phyloP scores from a whole-genome alignment of 805 yeast species.

The Teunomyces tritomae region DNA sequence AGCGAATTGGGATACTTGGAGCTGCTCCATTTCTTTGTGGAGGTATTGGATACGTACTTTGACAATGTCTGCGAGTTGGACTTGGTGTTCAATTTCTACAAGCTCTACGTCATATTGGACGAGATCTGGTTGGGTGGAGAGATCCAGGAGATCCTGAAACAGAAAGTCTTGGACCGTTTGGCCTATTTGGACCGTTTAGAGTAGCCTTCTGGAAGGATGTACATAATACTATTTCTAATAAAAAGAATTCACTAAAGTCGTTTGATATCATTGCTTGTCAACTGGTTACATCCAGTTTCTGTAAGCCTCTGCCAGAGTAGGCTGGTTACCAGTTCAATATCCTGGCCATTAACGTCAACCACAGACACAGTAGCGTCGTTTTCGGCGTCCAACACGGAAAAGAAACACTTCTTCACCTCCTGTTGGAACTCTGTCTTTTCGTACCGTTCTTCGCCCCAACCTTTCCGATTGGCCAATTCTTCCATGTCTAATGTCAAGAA shows the following conservation, averaged over 20 bases:
- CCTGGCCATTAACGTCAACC: constrained; percentile 58
- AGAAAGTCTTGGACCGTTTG: constrained; percentile 61
- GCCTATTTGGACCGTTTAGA: constrained; percentile 62
- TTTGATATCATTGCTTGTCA: neutral
- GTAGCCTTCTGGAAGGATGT: constrained; percentile 18
- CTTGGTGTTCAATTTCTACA: constrained; percentile 86
- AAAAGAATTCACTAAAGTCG: neutral
- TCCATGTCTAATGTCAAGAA: constrained; percentile 62
- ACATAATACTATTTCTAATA: neutral
- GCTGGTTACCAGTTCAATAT: constrained; percentile 53
- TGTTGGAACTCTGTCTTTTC: constrained; percentile 73
- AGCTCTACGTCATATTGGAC: constrained; percentile 77
- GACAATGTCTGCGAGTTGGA: constrained; percentile 93
- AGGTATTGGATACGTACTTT: constrained; percentile 80
- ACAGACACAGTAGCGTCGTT: constrained; percentile 34
- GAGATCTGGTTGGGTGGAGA: constrained; percentile 91
- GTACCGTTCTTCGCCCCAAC: constrained; percentile 94
- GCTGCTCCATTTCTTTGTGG: constrained; percentile 83
- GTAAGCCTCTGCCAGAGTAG: constrained; percentile 39
- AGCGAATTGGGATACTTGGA: constrained; percentile 83
- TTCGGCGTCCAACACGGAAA: constrained; percentile 34
- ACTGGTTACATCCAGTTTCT: neutral
- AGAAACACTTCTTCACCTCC: constrained; percentile 64
- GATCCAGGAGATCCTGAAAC: constrained; percentile 79
- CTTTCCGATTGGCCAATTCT: constrained; percentile 52